Evolutionary conservation across 495 filamentous ascomycete species (phyloP).

Genomic region (Penicillium manginii): DNA sequence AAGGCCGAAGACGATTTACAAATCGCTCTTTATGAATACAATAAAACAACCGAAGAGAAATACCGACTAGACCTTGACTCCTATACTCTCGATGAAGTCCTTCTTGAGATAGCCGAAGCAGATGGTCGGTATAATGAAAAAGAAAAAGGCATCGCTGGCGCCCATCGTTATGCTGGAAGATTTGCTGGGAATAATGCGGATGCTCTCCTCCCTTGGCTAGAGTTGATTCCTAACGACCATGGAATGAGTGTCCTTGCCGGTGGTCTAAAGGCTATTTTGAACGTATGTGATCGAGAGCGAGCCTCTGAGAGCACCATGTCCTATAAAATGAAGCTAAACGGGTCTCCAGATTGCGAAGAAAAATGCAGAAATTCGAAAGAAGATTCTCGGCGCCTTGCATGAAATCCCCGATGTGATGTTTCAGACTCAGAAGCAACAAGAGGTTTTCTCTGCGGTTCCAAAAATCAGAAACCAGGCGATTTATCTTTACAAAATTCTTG

Average conservation of each 20-base stretch:
- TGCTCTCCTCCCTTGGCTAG: not conserved
- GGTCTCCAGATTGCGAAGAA: not conserved
- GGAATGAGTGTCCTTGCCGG: not conserved
- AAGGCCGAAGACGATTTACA: not conserved
- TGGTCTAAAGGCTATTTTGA: not conserved
- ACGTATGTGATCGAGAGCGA: not conserved
- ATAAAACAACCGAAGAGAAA: not conserved
- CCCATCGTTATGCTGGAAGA: not conserved
- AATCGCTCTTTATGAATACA: not conserved
- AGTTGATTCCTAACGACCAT: slow-evolving; percentile 1
- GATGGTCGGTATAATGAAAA: not conserved
- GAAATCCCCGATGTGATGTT: slow-evolving; percentile 1
- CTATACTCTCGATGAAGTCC: not conserved
- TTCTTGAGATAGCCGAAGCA: slow-evolving; percentile 2
- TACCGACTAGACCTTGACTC: not conserved
- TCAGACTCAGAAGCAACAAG: not conserved
- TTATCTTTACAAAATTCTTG: slow-evolving; percentile 1
- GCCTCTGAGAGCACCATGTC: too few species aligned
- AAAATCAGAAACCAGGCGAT: not conserved
- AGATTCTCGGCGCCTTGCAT: not conserved
- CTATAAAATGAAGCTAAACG: too few species aligned
- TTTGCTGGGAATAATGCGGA: not conserved
- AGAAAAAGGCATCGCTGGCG: not conserved
- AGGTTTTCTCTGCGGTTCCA: not conserved
- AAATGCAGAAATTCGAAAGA: slow-evolving; percentile 1